Conservation (phyloP, 2,329 filamentous ascomycete species). For the Calycina herbarum region DNA sequence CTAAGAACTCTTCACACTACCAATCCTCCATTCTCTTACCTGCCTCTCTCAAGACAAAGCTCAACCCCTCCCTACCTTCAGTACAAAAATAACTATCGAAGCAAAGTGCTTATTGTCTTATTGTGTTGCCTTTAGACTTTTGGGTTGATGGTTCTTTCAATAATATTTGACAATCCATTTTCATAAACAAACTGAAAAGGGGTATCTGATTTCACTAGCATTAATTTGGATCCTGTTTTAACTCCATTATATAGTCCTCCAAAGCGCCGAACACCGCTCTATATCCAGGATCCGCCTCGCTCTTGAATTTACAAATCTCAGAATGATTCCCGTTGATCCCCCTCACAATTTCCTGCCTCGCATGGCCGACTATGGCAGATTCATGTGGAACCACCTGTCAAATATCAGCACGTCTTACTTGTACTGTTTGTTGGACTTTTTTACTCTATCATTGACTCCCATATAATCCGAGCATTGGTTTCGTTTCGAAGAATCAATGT, state of each 20-base stretch:
- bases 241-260: slow-evolving; percentile 13
- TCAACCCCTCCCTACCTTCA: no score
- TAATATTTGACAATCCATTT: no score
- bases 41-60: no score
- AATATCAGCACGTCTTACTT: not conserved
- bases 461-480: slow-evolving; percentile 11
- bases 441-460: slow-evolving; percentile 6
- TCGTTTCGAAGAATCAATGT: slow-evolving; percentile 8
- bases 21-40: no score
- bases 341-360: slow-evolving; percentile 6
- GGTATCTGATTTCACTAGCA: no score
- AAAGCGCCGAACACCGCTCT: slow-evolving; percentile 6
- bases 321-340: slow-evolving; percentile 12
- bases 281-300: slow-evolving; percentile 7
- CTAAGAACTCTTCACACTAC: no score
- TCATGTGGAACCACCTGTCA: slow-evolving; percentile 8
- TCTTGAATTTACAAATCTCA: slow-evolving; percentile 9
- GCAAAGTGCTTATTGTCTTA: no score
- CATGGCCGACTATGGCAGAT: slow-evolving; percentile 8
- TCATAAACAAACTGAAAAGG: no score
- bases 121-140: no score
- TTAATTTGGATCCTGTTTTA: not conserved
- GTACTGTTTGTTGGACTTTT: not conserved
- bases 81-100: no score
- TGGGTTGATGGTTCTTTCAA: no score